phyloP scores from a whole-genome alignment of 2,329 filamentous ascomycete genomes.

The Alternaria gaisen region DNA sequence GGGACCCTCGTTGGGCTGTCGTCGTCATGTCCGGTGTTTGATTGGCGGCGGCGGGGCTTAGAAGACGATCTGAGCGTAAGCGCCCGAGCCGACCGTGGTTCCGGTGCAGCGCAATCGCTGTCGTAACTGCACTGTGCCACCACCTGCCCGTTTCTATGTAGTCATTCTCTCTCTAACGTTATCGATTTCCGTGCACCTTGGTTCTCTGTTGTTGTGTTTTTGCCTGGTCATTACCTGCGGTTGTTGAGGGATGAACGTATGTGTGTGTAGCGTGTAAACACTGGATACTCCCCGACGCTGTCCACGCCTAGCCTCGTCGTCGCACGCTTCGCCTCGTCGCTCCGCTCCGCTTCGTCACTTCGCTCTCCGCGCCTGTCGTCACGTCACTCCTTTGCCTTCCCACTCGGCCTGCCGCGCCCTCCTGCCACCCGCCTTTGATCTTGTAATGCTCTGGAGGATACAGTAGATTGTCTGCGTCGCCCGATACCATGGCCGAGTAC shows the following conservation, averaged over 20 bases:
- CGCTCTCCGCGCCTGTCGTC: slow-evolving; percentile 11
- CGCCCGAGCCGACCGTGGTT: slow-evolving; percentile 19
- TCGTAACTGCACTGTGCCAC: slow-evolving; percentile 2
- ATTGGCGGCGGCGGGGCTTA: slow-evolving; percentile 12
- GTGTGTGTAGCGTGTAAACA: neutral
- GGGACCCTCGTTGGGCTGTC: slow-evolving; percentile 20
- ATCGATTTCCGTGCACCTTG: neutral
- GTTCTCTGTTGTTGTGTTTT: neutral
- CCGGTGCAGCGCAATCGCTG: slow-evolving; percentile 12
- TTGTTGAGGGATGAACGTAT: neutral
- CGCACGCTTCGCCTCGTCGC: slow-evolving; percentile 9
- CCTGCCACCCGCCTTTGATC: slow-evolving; percentile 2
- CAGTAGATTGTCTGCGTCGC: slow-evolving; percentile 11
- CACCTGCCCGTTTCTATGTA: slow-evolving; percentile 27
- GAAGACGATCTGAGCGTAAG: slow-evolving; percentile 25
- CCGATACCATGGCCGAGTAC: slow-evolving; percentile 34
- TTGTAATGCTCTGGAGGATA: slow-evolving; percentile 20
- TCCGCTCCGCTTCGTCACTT: neutral
- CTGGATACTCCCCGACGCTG: neutral
- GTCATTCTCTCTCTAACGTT: slow-evolving; percentile 7
- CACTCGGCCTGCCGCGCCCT: slow-evolving; percentile 11
- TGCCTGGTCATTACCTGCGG: neutral
- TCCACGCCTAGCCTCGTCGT: slow-evolving; percentile 6
- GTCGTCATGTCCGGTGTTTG: slow-evolving; percentile 8
- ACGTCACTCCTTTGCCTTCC: slow-evolving; percentile 47